phyloP scores from a whole-genome alignment of 2,329 filamentous ascomycete species.

The Trichoderma sp. region DNA sequence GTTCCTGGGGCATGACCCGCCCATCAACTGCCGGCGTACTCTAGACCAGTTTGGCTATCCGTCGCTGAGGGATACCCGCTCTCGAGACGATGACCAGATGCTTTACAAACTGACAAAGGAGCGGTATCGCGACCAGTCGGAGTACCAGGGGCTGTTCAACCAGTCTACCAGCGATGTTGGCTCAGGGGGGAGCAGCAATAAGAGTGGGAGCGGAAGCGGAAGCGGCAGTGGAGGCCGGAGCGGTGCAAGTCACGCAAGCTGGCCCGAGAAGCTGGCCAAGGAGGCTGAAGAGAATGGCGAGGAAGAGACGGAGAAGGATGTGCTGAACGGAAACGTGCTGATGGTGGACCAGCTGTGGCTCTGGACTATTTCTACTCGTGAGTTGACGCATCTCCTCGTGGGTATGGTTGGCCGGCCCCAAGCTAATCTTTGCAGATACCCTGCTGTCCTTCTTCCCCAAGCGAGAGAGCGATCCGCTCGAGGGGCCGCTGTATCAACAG shows the following conservation, averaged over 20 bases:
- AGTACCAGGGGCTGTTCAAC: conserved; percentile 35
- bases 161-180: conserved; percentile 37
- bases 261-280: conserved; percentile 34
- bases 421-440: conserved; percentile 45
- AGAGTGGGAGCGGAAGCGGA: conserved; percentile 36
- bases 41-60: conserved; percentile 67
- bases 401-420: neutral
- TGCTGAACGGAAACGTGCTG: conserved; percentile 60
- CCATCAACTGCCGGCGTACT: conserved; percentile 62
- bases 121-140: conserved; percentile 34
- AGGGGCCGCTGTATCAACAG: conserved; percentile 60
- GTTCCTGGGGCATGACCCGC: conserved; percentile 62
- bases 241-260: conserved; percentile 37
- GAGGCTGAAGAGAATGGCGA: conserved; percentile 31
- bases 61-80: conserved; percentile 60
- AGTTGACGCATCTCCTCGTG: conserved; percentile 32
- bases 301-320: conserved; percentile 39
- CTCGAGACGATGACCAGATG: conserved; percentile 67
- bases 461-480: conserved; percentile 56
- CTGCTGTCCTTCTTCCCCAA: conserved; percentile 59
- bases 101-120: conserved; percentile 66
- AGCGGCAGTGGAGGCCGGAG: conserved; percentile 37
- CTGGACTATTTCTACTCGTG: conserved; percentile 58
- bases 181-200: conserved; percentile 31
- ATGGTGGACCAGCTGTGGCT: conserved; percentile 71